Base-by-base conservation (phyloP, 2,329 filamentous ascomycete species). In the Cryphonectria naterciae region DNA sequence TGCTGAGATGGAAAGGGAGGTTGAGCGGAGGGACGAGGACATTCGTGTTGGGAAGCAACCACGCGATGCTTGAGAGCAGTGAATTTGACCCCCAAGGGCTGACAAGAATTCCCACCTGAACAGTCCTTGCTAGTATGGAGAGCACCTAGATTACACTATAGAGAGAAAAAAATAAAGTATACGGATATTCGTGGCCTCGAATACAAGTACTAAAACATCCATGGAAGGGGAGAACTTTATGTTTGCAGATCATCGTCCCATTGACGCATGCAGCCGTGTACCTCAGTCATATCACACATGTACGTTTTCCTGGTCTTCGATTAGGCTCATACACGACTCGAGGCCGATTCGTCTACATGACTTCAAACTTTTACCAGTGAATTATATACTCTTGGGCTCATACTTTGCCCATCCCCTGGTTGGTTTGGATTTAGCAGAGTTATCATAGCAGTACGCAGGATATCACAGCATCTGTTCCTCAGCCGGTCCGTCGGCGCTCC, bases 1-100 rank as follows among this genome's bases (percentile, higher is more conserved):
- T 28, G 69, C 65, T 1, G 71, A 69, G 25, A 73, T 73, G 71
- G 71, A 73, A 52, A 67, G 67, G 52, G 71, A 73, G 43, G 32
- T 67, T 15, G 67, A 69, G 49, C 65, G 54, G 11, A 69, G 56
- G 58, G 62, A 25, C 17, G 67, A 68, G 56, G 66, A 46, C 6
- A 22, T 39, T 4, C 66, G 63, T 28, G 52, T 43, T 5, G 67
- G 63, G 6, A 67, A 67, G 64, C n/a, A 49, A 0, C 2, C 54
- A n/a, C 63, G 56, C n/a, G 37, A 67, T 25, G 70, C 32, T 22
- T 58, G 65, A 11, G 65, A 52, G 46, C 64, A 28, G 32, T 70
- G 69, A 56, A 11, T 2, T 37, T 32, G 32, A 39, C 35, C 5
- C 4, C 8, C 8, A 39, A 22, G 3, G 35, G 4, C 19, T 35